Evolutionary conservation across 139 green algal species (phyloP).

Genomic region (Coccomyxa sp.): DNA sequence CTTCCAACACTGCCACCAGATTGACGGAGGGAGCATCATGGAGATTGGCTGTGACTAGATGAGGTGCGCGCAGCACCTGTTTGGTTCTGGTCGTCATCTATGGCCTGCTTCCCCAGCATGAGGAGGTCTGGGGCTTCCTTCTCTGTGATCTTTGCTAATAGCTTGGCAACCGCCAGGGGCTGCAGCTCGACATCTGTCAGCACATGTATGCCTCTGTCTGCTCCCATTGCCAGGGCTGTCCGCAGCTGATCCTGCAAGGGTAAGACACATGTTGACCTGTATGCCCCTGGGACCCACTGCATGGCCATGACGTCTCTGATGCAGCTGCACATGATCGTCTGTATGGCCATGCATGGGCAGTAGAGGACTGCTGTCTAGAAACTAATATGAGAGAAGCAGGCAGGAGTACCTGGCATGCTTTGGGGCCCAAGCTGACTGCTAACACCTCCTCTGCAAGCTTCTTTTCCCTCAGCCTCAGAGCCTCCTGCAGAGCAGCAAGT

Average conservation of each 20-base stretch:
- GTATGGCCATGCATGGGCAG: no score
- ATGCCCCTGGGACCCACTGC: no score
- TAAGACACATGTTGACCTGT: neutral
- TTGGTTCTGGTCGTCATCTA: constrained; percentile 90
- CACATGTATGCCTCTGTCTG: constrained; percentile 82
- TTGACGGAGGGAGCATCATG: no score
- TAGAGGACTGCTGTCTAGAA: neutral
- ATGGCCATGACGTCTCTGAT: no score
- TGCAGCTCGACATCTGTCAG: constrained; percentile 40
- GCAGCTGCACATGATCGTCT: no score
- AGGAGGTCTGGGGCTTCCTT: constrained; percentile 56
- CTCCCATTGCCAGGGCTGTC: constrained; percentile 87
- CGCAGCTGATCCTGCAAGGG: constrained; percentile 72
- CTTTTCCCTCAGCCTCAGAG: constrained; percentile 79
- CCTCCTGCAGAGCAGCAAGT: constrained; percentile 66
- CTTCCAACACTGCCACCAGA: no score
- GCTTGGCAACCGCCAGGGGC: constrained; percentile 75
- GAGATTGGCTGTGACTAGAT: no score
- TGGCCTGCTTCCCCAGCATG: constrained; percentile 92
- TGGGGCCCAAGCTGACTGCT: constrained; percentile 75
- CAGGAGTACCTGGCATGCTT: constrained; percentile 46
- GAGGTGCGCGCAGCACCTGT: constrained; percentile 63
- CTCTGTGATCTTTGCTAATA: constrained; percentile 64
- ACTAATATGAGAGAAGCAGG: neutral
- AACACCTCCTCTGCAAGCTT: constrained; percentile 74